Base-by-base conservation (phyloP, 257 asterid genomes). In the Phtheirospermum japonicum region DNA sequence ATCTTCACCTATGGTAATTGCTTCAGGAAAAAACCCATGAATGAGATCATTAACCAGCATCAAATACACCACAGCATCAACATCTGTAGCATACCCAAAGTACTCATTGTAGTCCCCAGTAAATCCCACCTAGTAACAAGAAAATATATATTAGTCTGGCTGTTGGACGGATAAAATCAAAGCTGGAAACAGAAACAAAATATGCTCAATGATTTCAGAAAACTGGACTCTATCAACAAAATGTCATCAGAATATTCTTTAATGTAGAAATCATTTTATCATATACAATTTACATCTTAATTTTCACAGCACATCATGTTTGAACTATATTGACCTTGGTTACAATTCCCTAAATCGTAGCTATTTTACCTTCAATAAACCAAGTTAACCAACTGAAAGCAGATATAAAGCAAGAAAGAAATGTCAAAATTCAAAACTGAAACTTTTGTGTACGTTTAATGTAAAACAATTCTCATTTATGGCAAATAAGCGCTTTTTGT, bases 11-110 rank as follows among this genome's bases (percentile, higher is more conserved):
- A 93, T 62, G 50, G 90, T 58, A 67, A 89, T 82, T 52, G 96
- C 92, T 65, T 82, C 86, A 14, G 99, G 99, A 76, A 83, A 93
- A 59, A 93, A 90, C 60, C 94, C 95, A 3, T 89, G 97, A 51
- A 93, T 89, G 67, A 93, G 80, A 80, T 93, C 97, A 66, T 89
- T 89, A 66, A 80, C 99, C 73, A 93, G 81, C 97, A 93, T 93
- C 88, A 93, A 65, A 79, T 89, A 93, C 75, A 87, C 94, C 64
- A 93, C 88, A 63, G 97, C 99, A 76, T 93, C 99, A 59, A 93
- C 94, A 77, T 93, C 97, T 51, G 97, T 93, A 49, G 92, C 73
- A 16, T 43, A 70, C 59, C 97, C 95, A 64, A 87, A 89, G 69
- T 93, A 93, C 85, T 89, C 99, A 14, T 57, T 53, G 82, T 93